Evolutionary conservation across 2,329 filamentous ascomycete genomes (phyloP), one percentile per base, ranked within the genome.

Genomic region (Meredithiella fracta): DNA sequence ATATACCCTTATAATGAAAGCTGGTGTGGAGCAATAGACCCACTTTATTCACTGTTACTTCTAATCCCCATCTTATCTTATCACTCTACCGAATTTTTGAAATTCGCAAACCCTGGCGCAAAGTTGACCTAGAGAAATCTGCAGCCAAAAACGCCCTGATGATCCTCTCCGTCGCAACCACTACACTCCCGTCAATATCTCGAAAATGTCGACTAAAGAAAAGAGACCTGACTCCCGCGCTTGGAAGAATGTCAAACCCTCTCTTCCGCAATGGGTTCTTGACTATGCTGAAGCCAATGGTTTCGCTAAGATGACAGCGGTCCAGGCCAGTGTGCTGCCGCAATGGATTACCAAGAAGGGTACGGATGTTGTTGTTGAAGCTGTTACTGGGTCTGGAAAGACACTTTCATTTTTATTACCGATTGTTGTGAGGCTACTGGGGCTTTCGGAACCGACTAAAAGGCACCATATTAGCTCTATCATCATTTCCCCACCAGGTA

Each of bases 261-360:
- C 66, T 3, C 64, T 73, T n/a, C 64, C 68, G 31, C 65, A 67
- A 79, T 97, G 90, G 88, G 80, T 92, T 57, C 73, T 92, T 55
- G 86, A 94, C 61, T 89, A 88, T 58, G 82, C 94, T 51, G 75
- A 81, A 52, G 80, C 82, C 61, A 91, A 92, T 83, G 87, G 88
- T 59, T 95, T 95, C 68, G 72, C 76, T 60, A 83, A 85, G 66
- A 90, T 92, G 76, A 96, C 90, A 2, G 91, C 91, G 1, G 90
- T 96, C n/a, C 91, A 97, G 70, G 87, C 90, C 47, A 91, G 88
- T 58, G 85, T 87, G 3, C 85, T 96, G 61, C 88, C 89, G 11
- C 78, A 95, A 53, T 92, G 95, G 66, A 82, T 90, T 70, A 83
- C 81, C 53, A 86, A 94, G 67, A 94, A 94, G 65, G 60, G 60